phyloP scores from a whole-genome alignment of 2,329 filamentous ascomycete species.

The Coniochaeta sp. region DNA sequence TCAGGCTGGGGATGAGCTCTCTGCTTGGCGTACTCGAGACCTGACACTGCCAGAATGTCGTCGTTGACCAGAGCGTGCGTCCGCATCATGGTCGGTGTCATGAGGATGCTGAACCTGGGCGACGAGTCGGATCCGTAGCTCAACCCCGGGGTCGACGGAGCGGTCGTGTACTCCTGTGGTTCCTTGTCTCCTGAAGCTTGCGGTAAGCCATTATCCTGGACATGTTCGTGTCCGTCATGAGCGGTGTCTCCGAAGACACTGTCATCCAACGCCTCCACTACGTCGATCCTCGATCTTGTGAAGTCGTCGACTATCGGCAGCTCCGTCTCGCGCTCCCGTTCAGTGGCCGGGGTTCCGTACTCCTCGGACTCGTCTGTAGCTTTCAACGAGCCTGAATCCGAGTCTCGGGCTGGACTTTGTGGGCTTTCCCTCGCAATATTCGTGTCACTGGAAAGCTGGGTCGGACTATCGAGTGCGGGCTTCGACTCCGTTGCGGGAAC shows the following conservation, averaged over 20 bases:
- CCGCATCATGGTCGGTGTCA: conserved; percentile 13
- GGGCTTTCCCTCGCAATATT: neutral
- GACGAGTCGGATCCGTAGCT: conserved; percentile 20
- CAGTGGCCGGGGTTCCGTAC: neutral
- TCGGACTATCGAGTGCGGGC: neutral
- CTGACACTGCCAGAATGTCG: neutral
- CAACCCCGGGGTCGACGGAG: conserved; percentile 22
- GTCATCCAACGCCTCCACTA: neutral
- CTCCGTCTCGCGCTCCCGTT: neutral
- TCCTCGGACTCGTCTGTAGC: neutral
- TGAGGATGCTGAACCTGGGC: conserved; percentile 19
- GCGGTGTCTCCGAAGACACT: neutral
- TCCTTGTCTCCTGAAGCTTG: neutral
- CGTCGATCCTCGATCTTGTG: neutral
- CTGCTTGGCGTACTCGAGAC: neutral
- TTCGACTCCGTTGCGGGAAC: neutral
- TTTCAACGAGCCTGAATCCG: neutral
- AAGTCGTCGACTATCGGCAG: neutral
- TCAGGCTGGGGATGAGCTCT: neutral
- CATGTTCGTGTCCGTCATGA: neutral
- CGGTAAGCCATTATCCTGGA: neutral
- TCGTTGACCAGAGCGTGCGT: neutral
- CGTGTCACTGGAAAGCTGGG: neutral
- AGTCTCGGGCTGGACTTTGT: neutral
- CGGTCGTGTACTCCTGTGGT: conserved; percentile 4